phyloP scores from a whole-genome alignment of 108 stramenopile genomes.

The Cylindrotheca closterium region DNA sequence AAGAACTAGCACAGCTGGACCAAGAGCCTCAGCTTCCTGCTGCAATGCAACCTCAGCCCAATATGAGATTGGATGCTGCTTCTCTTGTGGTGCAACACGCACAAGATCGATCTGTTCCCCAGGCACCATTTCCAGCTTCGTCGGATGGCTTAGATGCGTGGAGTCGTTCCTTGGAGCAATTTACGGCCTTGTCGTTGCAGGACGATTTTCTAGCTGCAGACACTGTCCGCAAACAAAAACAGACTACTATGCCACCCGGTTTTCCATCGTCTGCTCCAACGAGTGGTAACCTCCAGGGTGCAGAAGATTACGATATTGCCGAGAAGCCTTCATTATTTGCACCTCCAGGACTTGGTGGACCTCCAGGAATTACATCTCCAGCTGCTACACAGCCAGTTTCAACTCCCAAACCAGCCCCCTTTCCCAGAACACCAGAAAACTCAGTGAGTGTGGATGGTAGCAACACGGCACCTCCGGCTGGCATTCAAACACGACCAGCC shows the following conservation, averaged over 20 bases:
- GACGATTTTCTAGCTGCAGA: slow-evolving; percentile 81
- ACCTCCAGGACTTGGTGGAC: slow-evolving; percentile 34
- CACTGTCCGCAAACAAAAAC: slow-evolving; percentile 58
- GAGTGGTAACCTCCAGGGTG: slow-evolving; percentile 25
- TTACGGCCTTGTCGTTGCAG: slow-evolving; percentile 61
- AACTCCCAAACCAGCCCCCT: slow-evolving; percentile 13
- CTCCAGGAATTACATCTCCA: too few relatives aligned
- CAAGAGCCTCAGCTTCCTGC: slow-evolving; percentile 18
- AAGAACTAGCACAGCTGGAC: slow-evolving; percentile 57
- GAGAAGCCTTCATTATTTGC: slow-evolving; percentile 27
- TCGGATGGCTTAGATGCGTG: slow-evolving; percentile 52
- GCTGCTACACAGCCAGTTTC: background rate
- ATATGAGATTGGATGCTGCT: slow-evolving; percentile 54
- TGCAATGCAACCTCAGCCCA: slow-evolving; percentile 3
- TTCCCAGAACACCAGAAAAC: slow-evolving; percentile 38
- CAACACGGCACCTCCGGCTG: background rate
- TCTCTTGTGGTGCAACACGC: slow-evolving; percentile 53
- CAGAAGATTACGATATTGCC: slow-evolving; percentile 48
- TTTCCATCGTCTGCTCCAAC: too few relatives aligned
- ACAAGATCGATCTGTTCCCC: slow-evolving; percentile 15
- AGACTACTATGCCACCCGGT: background rate
- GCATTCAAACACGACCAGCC: background rate
- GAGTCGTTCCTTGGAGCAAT: slow-evolving; percentile 69
- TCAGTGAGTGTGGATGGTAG: slow-evolving; percentile 21
- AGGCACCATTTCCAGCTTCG: slow-evolving; percentile 10